Percentiles rank a stretch among this genome's conserved stretches.
These are phyloP conservation scores for Talaromyces funiculosus DNA, from an alignment of 2,329 filamentous ascomycete genomes.

Conservation along the genomic window DNA sequence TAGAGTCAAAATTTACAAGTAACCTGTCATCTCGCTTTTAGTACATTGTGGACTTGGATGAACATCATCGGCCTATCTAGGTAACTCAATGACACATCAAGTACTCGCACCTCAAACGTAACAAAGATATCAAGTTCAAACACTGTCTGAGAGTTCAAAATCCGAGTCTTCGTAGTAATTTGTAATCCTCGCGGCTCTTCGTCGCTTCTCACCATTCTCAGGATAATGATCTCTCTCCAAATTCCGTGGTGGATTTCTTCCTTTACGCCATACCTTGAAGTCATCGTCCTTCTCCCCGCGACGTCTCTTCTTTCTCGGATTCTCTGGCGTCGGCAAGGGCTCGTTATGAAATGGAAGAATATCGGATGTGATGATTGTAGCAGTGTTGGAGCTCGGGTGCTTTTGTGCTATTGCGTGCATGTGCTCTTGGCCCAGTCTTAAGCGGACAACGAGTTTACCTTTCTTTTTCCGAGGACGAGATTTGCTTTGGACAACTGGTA, in stretches of 20 bases:
- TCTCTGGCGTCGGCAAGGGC: neutral
- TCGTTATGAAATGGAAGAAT: conserved; percentile 8
- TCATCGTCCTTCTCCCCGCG: conserved; percentile 27
- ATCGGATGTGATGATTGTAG: conserved; percentile 3
- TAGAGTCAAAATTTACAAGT: neutral
- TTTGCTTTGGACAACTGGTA: neutral
- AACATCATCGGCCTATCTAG: neutral
- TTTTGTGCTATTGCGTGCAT: neutral
- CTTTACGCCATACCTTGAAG: conserved; percentile 19
- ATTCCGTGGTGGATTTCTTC: conserved; percentile 1
- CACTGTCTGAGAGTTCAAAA: conserved; percentile 10
- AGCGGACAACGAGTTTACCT: conserved; percentile 8
- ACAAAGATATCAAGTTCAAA: neutral
- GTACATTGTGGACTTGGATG: neutral
- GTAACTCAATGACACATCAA: neutral
- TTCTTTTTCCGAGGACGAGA: neutral
- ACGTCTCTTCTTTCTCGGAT: conserved; percentile 2
- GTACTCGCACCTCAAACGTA: neutral
- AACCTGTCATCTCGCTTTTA: neutral
- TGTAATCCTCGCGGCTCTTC: conserved; percentile 9
- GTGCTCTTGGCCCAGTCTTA: conserved; percentile 10
- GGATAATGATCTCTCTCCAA: neutral
- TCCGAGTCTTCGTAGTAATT: conserved; percentile 16
- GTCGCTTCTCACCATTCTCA: conserved; percentile 5
- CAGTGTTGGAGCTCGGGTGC: neutral